Conservation (phyloP, 495 filamentous ascomycete species). For the Neurospora hispaniola region DNA sequence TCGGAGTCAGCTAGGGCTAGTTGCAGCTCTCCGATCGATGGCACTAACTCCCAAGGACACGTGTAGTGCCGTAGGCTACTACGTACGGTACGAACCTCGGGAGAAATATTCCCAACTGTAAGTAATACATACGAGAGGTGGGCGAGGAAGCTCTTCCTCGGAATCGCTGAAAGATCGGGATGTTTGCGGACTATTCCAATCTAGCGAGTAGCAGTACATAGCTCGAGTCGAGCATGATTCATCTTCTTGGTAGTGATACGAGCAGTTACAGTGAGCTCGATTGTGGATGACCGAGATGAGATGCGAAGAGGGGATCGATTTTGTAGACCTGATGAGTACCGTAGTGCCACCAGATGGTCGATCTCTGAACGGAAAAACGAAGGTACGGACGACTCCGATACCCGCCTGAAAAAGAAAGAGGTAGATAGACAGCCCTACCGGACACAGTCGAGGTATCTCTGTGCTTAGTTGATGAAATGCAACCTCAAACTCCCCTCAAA, state of each 20-base stretch:
- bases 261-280: background rate
- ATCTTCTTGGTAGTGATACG: background rate
- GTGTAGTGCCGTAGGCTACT: background rate
- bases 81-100: background rate
- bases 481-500: background rate
- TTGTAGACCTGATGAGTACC: no score
- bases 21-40: background rate
- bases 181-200: background rate
- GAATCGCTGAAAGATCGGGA: background rate
- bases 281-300: background rate
- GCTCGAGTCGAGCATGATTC: background rate
- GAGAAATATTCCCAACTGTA: background rate
- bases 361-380: background rate
- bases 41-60: background rate
- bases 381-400: background rate
- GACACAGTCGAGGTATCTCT: background rate
- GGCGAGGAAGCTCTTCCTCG: background rate
- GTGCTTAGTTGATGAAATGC: background rate
- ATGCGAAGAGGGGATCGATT: background rate
- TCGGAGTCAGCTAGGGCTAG: background rate
- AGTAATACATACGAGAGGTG: background rate
- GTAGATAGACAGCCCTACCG: background rate
- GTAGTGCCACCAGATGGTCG: background rate
- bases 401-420: background rate
- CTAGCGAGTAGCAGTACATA: background rate